These are phyloP conservation scores for Plasmodium sp. DNA, from an alignment of 169 alveolate genomes.

Conservation along the genomic window DNA sequence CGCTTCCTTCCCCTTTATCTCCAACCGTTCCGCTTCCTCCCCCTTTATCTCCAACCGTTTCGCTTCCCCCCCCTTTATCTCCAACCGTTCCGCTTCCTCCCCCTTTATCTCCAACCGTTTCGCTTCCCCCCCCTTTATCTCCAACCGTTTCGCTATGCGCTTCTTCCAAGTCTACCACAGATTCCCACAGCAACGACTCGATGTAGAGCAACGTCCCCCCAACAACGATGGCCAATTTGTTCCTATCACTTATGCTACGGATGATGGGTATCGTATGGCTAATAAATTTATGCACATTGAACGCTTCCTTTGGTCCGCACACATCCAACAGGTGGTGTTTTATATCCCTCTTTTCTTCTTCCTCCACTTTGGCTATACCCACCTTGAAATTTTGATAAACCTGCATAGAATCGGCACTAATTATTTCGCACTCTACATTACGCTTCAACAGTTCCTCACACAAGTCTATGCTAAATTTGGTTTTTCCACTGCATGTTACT, in stretches of 20 bases:
- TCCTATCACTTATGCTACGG: slow-evolving; percentile 26
- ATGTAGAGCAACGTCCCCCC: slow-evolving; percentile 84
- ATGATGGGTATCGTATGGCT: slow-evolving; percentile 66
- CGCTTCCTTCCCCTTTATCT: no score
- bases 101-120: no score
- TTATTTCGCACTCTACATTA: slow-evolving; percentile 78
- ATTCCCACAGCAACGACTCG: slow-evolving; percentile 84
- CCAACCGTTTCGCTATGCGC: background rate
- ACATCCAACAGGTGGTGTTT: slow-evolving; percentile 81
- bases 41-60: no score
- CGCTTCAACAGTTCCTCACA: slow-evolving; percentile 64
- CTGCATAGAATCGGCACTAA: slow-evolving; percentile 86
- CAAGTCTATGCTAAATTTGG: slow-evolving; percentile 80
- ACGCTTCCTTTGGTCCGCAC: slow-evolving; percentile 73
- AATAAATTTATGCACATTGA: slow-evolving; percentile 77
- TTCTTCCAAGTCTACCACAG: slow-evolving; percentile 61
- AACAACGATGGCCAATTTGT: slow-evolving; percentile 76
- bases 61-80: no score
- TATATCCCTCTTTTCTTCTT: slow-evolving; percentile 72
- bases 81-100: no score
- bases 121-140: no score
- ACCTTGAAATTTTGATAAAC: slow-evolving; percentile 81
- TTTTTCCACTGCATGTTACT: slow-evolving; percentile 85
- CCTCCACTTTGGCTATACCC: slow-evolving; percentile 83
- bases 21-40: no score